Percentiles rank a stretch among this genome's conserved stretches.
phyloP scores from a whole-genome alignment of 768 basidiomycete genomes.

The Fomitopsis serialis region DNA sequence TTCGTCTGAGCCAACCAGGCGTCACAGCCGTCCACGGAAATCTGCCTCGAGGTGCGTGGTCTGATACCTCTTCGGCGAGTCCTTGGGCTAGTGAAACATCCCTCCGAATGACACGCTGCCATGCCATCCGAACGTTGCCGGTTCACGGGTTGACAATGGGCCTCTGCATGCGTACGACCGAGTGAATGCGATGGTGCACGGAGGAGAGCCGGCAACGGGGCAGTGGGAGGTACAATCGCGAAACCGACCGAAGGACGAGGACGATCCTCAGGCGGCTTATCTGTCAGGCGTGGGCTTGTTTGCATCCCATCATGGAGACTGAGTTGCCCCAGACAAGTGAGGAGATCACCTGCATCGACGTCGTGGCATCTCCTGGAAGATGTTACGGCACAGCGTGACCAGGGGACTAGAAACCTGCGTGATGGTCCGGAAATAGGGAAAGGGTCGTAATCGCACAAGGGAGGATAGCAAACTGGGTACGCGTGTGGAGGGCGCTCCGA shows the following conservation, averaged over 20 bases:
- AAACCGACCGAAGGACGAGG: background rate
- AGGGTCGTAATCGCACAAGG: constrained; percentile 10
- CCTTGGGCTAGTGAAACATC: too few relatives aligned
- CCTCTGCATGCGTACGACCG: too few relatives aligned
- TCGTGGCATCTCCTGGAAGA: background rate
- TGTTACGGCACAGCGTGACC: background rate
- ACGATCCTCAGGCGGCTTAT: background rate
- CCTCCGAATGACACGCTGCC: too few relatives aligned
- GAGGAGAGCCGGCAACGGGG: constrained; percentile 5
- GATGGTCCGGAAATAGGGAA: constrained; percentile 1
- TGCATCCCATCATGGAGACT: background rate
- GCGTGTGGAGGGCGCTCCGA: constrained; percentile 8
- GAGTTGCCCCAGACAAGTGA: too few relatives aligned
- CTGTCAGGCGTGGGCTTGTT: background rate
- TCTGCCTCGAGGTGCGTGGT: too few relatives aligned
- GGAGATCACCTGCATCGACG: background rate
- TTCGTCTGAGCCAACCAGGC: too few relatives aligned
- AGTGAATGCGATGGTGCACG: background rate
- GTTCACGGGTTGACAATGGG: too few relatives aligned
- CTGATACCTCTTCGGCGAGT: too few relatives aligned
- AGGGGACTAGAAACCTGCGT: background rate
- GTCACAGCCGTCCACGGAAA: too few relatives aligned
- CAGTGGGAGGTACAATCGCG: background rate
- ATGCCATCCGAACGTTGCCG: background rate
- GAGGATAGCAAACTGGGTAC: constrained; percentile 12